phyloP scores from a whole-genome alignment of 768 basidiomycete species.

The Termitomyces sp. region DNA sequence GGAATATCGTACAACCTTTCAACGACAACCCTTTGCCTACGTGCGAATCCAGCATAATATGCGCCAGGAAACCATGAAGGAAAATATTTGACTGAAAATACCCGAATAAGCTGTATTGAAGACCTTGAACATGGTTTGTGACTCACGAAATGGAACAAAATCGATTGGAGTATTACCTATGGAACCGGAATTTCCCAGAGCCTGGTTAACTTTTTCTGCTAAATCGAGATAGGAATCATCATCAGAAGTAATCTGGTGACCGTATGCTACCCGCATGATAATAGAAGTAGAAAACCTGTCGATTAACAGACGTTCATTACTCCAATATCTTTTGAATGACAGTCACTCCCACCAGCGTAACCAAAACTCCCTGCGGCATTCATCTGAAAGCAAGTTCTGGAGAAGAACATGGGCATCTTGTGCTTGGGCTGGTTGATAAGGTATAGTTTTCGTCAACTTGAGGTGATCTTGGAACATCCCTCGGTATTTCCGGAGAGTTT shows the following conservation, averaged over 20 bases:
- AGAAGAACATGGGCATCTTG: neutral
- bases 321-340: neutral
- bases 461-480: neutral
- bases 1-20: slow-evolving; percentile 27
- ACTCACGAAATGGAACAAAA: slow-evolving; percentile 23
- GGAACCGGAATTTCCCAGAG: slow-evolving; percentile 20
- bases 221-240: slow-evolving; percentile 34
- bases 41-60: slow-evolving; percentile 16
- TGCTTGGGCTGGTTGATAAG: neutral
- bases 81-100: slow-evolving; percentile 23
- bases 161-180: slow-evolving; percentile 10
- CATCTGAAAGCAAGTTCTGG: neutral
- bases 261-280: slow-evolving; percentile 26
- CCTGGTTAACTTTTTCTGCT: slow-evolving; percentile 25
- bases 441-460: neutral
- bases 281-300: slow-evolving; percentile 9
- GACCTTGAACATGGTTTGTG: neutral
- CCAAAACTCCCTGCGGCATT: neutral
- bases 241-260: slow-evolving; percentile 23
- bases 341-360: neutral
- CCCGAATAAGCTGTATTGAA: neutral
- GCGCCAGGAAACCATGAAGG: slow-evolving; percentile 31
- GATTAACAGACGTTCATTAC: neutral
- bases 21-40: neutral
- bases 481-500: neutral